Evolutionary conservation across 164 flowering plant species (phyloP).

Genomic region (Buxus sempervirens): DNA sequence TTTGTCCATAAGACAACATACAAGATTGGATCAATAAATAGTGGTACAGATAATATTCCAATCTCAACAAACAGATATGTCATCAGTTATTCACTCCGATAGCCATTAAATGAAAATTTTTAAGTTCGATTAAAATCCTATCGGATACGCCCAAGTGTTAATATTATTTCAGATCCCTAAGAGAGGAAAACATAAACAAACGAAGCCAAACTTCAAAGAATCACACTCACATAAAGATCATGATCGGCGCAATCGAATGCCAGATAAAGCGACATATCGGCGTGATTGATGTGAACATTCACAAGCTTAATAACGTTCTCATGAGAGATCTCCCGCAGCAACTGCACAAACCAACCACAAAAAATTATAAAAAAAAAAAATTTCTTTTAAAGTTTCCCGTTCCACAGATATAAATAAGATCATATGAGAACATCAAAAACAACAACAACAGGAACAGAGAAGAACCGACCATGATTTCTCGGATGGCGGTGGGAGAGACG

Average conservation of each 20-base stretch:
- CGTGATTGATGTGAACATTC: conserved; percentile 91
- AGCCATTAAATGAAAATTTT: too few species aligned
- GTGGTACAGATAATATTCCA: too few species aligned
- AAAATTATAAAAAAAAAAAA: background rate
- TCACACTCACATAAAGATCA: conserved; percentile 84
- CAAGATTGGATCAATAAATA: too few species aligned
- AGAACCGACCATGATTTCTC: conserved; percentile 79
- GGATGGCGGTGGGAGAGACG: conserved; percentile 97
- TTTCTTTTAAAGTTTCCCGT: background rate
- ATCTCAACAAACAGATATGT: too few species aligned
- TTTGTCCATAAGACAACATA: too few species aligned
- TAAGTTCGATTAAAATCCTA: too few species aligned
- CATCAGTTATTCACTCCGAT: too few species aligned
- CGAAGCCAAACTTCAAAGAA: background rate
- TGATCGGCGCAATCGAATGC: conserved; percentile 98
- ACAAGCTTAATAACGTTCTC: conserved; percentile 98
- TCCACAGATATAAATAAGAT: too few species aligned
- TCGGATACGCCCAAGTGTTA: too few species aligned
- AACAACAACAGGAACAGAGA: too few species aligned
- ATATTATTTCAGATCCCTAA: too few species aligned
- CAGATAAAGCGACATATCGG: conserved; percentile 92
- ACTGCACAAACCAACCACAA: conserved; percentile 34
- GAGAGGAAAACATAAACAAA: background rate
- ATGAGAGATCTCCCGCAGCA: conserved; percentile 86
- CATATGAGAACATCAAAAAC: too few species aligned